Conservation (phyloP, 148 eudicot genomes). For the Spergularia bocconei region DNA sequence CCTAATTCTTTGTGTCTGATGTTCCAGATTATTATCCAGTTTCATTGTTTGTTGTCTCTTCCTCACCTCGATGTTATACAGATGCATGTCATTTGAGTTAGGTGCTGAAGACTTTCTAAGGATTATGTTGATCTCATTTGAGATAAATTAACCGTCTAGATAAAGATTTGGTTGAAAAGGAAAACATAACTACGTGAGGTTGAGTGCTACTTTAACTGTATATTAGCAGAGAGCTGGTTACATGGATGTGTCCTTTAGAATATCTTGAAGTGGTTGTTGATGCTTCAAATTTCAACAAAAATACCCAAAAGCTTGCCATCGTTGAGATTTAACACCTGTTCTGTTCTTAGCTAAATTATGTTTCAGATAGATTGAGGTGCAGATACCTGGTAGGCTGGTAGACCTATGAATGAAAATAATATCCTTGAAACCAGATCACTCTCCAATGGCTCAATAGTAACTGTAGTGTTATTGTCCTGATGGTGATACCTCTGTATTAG, state of each 20-base stretch:
- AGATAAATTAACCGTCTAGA: not conserved
- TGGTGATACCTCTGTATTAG: no score
- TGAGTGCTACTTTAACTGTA: not conserved
- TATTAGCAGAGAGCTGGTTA: not conserved
- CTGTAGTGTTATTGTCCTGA: no score
- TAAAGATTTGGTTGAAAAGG: slow-evolving; percentile 4
- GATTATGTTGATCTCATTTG: not conserved
- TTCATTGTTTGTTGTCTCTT: not conserved
- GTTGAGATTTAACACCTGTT: not conserved
- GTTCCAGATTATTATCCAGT: not conserved
- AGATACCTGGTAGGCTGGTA: not conserved
- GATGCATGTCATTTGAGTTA: not conserved
- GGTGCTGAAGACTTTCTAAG: not conserved
- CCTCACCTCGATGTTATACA: not conserved
- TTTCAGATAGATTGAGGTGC: not conserved
- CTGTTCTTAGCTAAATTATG: not conserved
- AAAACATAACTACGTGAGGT: not conserved
- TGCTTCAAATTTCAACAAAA: not conserved
- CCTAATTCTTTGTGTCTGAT: not conserved
- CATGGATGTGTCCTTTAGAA: no score
- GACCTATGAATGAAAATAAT: not conserved
- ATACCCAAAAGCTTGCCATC: not conserved
- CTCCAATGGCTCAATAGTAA: not conserved
- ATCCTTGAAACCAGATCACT: not conserved
- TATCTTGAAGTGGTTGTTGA: no score